Evolutionary conservation across 1,284 basidiomycete genomes (phyloP).

Genomic region (Rugiboletus extremiorientalis): DNA sequence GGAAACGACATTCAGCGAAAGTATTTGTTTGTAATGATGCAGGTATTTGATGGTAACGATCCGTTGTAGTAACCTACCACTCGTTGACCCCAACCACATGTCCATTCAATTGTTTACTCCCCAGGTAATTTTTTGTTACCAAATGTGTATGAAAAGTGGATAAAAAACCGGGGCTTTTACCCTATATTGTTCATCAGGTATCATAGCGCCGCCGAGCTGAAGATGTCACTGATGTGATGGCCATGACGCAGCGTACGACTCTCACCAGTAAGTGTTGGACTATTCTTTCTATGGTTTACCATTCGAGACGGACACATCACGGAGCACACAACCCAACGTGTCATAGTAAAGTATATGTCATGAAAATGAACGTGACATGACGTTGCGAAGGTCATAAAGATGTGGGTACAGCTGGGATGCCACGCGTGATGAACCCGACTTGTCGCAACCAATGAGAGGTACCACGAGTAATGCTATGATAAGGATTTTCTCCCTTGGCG

Average conservation of each 20-base stretch:
- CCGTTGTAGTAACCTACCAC: too few species aligned
- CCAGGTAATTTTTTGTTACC: too few species aligned
- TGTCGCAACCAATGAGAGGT: constrained; percentile 19
- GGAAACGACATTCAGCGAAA: too few species aligned
- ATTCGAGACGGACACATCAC: background rate
- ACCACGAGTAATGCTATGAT: background rate
- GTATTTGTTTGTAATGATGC: too few species aligned
- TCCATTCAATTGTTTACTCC: too few species aligned
- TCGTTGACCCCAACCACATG: too few species aligned
- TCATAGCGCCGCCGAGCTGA: background rate
- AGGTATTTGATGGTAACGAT: too few species aligned
- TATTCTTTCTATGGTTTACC: background rate
- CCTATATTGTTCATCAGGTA: background rate
- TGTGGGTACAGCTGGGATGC: constrained; percentile 15
- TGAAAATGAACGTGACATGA: background rate
- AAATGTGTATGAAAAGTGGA: background rate
- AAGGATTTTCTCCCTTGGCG: background rate
- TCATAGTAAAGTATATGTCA: background rate
- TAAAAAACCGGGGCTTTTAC: background rate
- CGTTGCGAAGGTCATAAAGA: background rate
- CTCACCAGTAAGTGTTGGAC: too few species aligned
- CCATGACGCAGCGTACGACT: background rate
- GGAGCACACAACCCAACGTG: background rate
- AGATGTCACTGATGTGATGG: too few species aligned
- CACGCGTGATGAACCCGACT: constrained; percentile 1